phyloP scores from a whole-genome alignment of 2,329 filamentous ascomycete species.

The Hymenoscyphus fructigenus region DNA sequence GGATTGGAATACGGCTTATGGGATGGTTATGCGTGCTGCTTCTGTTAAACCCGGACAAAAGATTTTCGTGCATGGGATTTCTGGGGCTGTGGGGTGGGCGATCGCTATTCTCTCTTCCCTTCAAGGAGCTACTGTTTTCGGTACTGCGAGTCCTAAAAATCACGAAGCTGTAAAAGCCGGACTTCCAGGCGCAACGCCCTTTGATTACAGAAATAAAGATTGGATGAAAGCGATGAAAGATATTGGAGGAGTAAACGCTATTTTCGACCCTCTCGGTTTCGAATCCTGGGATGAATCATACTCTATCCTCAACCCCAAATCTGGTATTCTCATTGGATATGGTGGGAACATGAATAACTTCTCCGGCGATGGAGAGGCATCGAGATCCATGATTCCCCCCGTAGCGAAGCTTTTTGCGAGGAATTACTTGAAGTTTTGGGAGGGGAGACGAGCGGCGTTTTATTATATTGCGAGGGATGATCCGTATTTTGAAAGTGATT shows the following conservation, averaged over 20 bases:
- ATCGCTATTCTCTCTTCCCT: slow-evolving; percentile 2
- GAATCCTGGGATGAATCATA: slow-evolving; percentile 17
- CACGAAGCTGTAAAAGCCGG: slow-evolving; percentile 5
- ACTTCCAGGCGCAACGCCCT: slow-evolving; percentile 6
- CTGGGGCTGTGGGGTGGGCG: slow-evolving; percentile 11
- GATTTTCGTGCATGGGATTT: slow-evolving; percentile 15
- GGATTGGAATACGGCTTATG: slow-evolving; percentile 14
- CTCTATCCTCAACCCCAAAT: background rate
- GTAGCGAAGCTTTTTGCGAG: slow-evolving; percentile 11
- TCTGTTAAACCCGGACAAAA: slow-evolving; percentile 5
- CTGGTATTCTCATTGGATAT: slow-evolving; percentile 7
- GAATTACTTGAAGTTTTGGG: slow-evolving; percentile 16
- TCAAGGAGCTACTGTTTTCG: slow-evolving; percentile 8
- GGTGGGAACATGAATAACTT: slow-evolving; percentile 12
- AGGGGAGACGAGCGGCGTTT: slow-evolving; percentile 6
- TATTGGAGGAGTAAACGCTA: slow-evolving; percentile 7
- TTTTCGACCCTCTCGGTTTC: slow-evolving; percentile 13
- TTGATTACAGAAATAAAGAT: slow-evolving; percentile 14
- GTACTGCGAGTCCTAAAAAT: slow-evolving; percentile 11
- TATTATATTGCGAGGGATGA: slow-evolving; percentile 12
- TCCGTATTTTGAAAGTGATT: slow-evolving; percentile 3
- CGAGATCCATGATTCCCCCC: background rate
- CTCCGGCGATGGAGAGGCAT: background rate
- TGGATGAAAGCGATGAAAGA: slow-evolving; percentile 12
- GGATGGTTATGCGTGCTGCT: slow-evolving; percentile 9